Percentiles rank a stretch among this genome's conserved stretches.
phyloP scores from a whole-genome alignment of 352 stramenopile species.

The Phytophthora chlamydospora region DNA sequence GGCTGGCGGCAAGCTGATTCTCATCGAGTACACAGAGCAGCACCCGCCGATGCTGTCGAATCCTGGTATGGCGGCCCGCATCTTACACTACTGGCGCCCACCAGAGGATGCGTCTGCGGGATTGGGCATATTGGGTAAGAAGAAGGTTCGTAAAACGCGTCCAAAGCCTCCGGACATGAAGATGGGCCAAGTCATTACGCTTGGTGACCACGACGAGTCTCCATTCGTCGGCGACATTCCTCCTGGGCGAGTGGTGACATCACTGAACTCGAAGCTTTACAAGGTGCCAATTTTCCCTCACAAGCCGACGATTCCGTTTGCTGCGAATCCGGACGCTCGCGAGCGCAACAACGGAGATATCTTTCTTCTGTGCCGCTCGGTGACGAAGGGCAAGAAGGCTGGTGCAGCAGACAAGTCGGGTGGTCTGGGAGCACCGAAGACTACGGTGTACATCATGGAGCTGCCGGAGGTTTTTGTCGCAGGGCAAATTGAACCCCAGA shows the following conservation, averaged over 20 bases:
- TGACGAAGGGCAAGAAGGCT: conserved; percentile 80
- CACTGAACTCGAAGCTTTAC: conserved; percentile 83
- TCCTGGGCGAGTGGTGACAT: conserved; percentile 73
- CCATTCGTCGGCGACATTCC: conserved; percentile 86
- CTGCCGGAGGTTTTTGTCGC: conserved; percentile 78
- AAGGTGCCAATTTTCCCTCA: conserved; percentile 86
- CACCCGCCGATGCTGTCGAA: conserved; percentile 83
- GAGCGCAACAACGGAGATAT: conserved; percentile 59
- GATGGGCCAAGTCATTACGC: conserved; percentile 84
- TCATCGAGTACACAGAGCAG: conserved; percentile 88
- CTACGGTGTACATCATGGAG: conserved; percentile 80
- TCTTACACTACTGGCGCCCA: conserved; percentile 85
- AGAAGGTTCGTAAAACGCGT: conserved; percentile 72
- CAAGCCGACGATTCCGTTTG: conserved; percentile 62
- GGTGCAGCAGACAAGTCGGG: conserved; percentile 30
- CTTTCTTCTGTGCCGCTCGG: conserved; percentile 73
- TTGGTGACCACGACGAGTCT: conserved; percentile 80
- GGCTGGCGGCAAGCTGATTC: conserved; percentile 76
- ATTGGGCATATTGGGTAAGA: conserved; percentile 64
- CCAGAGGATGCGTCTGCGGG: conserved; percentile 50
- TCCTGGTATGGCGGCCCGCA: conserved; percentile 82
- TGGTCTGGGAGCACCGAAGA: conserved; percentile 53
- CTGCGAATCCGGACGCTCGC: conserved; percentile 39
- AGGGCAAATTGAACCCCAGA: conserved; percentile 83
- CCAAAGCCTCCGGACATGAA: conserved; percentile 80